Percentiles rank a stretch among this genome's conserved stretches.
Evolutionary conservation across 495 filamentous ascomycete genomes (phyloP).

Genomic region (Oleoguttula mirabilis): DNA sequence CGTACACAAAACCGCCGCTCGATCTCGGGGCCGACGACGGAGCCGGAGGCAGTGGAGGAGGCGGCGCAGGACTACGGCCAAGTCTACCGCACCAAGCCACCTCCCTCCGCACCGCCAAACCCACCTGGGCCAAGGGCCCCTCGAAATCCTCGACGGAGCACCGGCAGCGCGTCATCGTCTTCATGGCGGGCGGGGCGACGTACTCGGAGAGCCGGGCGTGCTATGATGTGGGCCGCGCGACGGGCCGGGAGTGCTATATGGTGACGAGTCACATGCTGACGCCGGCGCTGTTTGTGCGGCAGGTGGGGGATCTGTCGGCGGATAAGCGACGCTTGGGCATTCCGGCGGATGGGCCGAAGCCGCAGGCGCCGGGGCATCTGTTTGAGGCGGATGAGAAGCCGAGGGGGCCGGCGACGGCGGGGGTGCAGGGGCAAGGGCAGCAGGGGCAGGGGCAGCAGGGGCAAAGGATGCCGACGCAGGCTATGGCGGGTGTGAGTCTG

Average conservation of each 20-base stretch:
- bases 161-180: conserved; percentile 82
- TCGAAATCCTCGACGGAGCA: conserved; percentile 58
- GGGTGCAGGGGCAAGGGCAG: too few species aligned
- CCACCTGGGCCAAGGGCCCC: conserved; percentile 83
- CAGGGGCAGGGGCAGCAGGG: conserved; percentile 23
- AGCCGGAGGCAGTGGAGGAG: too few species aligned
- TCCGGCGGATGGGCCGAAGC: conserved; percentile 67
- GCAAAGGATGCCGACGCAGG: conserved; percentile 42
- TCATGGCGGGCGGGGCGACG: conserved; percentile 92
- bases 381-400: conserved; percentile 58
- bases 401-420: conserved; percentile 33
- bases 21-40: conserved; percentile 44
- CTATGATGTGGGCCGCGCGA: conserved; percentile 67
- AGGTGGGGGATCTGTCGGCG: conserved; percentile 64
- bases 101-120: conserved; percentile 77
- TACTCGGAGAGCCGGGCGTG: conserved; percentile 79
- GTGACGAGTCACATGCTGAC: conserved; percentile 86
- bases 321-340: conserved; percentile 65
- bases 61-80: too few species aligned
- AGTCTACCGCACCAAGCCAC: conserved; percentile 49
- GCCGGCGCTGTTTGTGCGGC: conserved; percentile 65
- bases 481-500: conserved; percentile 49
- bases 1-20: conserved; percentile 67
- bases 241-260: conserved; percentile 71
- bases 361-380: conserved; percentile 70